phyloP scores from a whole-genome alignment of 352 stramenopile species.

The Pythium guiyangense region DNA sequence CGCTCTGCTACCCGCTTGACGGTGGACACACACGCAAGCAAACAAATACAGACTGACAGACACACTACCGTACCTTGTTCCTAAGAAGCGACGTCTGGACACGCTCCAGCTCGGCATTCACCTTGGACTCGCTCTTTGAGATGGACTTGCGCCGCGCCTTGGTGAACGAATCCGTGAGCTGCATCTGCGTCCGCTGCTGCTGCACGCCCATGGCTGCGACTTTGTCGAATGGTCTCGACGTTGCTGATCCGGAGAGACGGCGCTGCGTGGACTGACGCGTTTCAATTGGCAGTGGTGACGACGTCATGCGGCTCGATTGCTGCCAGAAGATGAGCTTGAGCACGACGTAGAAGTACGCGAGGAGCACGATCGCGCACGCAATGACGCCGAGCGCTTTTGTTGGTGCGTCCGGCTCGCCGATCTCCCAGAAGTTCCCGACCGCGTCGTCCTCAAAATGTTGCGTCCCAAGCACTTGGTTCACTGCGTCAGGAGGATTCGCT shows the following conservation, averaged over 20 bases:
- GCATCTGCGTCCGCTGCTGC: background rate
- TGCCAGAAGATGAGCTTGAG: slow-evolving; percentile 13
- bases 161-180: slow-evolving; percentile 5
- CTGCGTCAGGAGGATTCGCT: background rate
- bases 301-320: slow-evolving; percentile 8
- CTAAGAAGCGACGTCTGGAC: slow-evolving; percentile 4
- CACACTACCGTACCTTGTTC: slow-evolving; percentile 3
- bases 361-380: slow-evolving; percentile 1
- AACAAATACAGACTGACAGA: background rate
- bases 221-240: background rate
- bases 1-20: background rate
- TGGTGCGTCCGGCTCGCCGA: background rate
- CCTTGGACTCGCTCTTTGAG: slow-evolving; percentile 1
- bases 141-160: slow-evolving; percentile 7
- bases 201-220: background rate
- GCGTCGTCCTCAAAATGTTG: slow-evolving; percentile 3
- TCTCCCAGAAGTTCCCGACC: slow-evolving; percentile 5
- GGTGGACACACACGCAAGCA: too few relatives aligned
- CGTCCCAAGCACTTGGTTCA: slow-evolving; percentile 9
- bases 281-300: background rate
- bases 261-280: background rate
- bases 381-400: slow-evolving; percentile 5
- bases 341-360: slow-evolving; percentile 8
- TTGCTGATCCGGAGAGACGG: background rate
- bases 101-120: slow-evolving; percentile 7